These are phyloP conservation scores for Aspergillus quadricinctus DNA, from an alignment of 2,329 filamentous ascomycete species.

Conservation along the genomic window DNA sequence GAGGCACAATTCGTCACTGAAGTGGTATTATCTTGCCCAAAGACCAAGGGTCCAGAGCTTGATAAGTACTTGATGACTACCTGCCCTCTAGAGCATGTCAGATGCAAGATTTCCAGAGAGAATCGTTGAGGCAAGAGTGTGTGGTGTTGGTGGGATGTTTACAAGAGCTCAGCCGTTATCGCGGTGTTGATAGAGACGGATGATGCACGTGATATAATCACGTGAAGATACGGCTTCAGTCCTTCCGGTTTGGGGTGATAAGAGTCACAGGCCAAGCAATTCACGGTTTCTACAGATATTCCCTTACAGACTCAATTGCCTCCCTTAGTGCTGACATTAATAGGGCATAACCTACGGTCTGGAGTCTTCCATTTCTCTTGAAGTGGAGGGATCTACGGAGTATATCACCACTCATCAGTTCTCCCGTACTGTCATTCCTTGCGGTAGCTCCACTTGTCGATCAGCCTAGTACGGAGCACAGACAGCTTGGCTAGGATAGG, in stretches of 20 bases:
- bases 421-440: not conserved
- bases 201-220: not conserved
- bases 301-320: not conserved
- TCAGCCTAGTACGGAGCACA: not conserved
- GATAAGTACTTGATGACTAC: not conserved
- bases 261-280: not conserved
- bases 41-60: not conserved
- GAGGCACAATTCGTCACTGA: not conserved
- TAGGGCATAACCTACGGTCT: not conserved
- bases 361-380: not conserved
- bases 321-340: not conserved
- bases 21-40: not conserved
- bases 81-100: not conserved
- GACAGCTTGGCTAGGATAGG: not conserved
- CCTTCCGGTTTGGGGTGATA: not conserved
- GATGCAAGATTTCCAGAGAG: not conserved
- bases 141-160: not conserved
- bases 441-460: not conserved
- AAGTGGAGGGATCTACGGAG: not conserved
- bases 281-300: not conserved
- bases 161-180: not conserved
- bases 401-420: not conserved
- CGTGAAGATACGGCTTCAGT: not conserved
- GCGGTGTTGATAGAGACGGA: not conserved
- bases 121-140: not conserved